phyloP scores from a whole-genome alignment of 129 eudicot species.

The Flaveria linearis region DNA sequence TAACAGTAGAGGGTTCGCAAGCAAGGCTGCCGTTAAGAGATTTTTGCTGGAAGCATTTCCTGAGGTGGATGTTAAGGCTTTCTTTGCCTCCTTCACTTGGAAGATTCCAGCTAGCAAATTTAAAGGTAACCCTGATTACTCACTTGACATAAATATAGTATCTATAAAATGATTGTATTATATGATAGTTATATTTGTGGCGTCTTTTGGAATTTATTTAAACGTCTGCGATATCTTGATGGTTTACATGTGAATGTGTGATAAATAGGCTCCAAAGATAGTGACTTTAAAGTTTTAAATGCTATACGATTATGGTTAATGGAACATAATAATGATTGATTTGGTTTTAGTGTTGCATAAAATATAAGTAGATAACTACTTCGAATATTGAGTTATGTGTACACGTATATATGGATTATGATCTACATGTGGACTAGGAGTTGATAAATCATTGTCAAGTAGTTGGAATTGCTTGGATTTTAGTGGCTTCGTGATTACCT shows the following conservation, averaged over 20 bases:
- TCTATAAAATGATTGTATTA: neutral
- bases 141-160: neutral
- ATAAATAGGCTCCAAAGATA: conserved; percentile 18
- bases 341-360: conserved; percentile 6
- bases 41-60: conserved; percentile 56
- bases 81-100: conserved; percentile 88
- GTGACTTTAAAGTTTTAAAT: conserved; percentile 5
- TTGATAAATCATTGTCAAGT: neutral
- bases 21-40: conserved; percentile 61
- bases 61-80: conserved; percentile 55
- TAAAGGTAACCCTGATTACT: conserved; percentile 42
- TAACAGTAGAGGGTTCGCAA: conserved; percentile 41
- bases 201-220: conserved; percentile 1
- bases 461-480: neutral
- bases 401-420: conserved; percentile 1
- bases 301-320: neutral
- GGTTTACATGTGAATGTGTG: conserved; percentile 14
- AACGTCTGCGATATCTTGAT: neutral
- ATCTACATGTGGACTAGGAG: conserved; percentile 1
- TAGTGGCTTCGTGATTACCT: neutral
- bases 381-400: neutral
- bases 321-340: neutral
- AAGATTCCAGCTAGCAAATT: conserved; percentile 52
- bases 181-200: neutral
- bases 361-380: conserved; percentile 4